phyloP scores from a whole-genome alignment of 2,329 filamentous ascomycete genomes.

The Fusarium neocosmosporiellum region DNA sequence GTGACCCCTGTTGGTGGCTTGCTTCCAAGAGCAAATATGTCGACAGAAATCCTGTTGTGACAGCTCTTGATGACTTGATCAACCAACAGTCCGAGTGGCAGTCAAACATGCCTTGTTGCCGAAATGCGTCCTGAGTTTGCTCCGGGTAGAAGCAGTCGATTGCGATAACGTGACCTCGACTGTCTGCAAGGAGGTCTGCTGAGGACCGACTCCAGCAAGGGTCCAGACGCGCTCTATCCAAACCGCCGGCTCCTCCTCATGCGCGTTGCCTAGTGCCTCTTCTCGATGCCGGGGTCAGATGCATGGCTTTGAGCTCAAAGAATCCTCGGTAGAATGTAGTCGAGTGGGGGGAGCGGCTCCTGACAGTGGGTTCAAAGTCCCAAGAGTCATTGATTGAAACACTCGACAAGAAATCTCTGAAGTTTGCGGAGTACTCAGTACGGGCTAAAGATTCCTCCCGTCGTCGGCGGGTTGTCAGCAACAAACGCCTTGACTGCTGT shows the following conservation, averaged over 20 bases:
- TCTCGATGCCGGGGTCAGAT: conserved; percentile 1
- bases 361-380: background rate
- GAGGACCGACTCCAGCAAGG: conserved; percentile 13
- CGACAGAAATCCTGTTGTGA: conserved; percentile 4
- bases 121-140: conserved; percentile 6
- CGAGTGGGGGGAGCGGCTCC: background rate
- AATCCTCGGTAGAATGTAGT: background rate
- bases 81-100: conserved; percentile 14
- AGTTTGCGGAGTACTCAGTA: background rate
- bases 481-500: background rate
- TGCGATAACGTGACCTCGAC: conserved; percentile 40
- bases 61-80: conserved; percentile 5
- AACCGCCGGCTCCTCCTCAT: conserved; percentile 14
- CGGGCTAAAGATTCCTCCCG: background rate
- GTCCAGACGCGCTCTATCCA: conserved; percentile 4
- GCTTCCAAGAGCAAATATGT: conserved; percentile 27
- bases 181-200: conserved; percentile 34
- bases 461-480: background rate
- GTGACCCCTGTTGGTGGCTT: conserved; percentile 32
- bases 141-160: conserved; percentile 15
- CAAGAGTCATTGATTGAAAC: background rate
- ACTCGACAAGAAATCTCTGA: background rate
- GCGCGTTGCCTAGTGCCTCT: conserved; percentile 5
- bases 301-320: background rate
- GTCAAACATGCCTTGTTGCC: conserved; percentile 20